Conservation (phyloP, 2,329 filamentous ascomycete genomes). For the Tolypocladium tropicale region DNA sequence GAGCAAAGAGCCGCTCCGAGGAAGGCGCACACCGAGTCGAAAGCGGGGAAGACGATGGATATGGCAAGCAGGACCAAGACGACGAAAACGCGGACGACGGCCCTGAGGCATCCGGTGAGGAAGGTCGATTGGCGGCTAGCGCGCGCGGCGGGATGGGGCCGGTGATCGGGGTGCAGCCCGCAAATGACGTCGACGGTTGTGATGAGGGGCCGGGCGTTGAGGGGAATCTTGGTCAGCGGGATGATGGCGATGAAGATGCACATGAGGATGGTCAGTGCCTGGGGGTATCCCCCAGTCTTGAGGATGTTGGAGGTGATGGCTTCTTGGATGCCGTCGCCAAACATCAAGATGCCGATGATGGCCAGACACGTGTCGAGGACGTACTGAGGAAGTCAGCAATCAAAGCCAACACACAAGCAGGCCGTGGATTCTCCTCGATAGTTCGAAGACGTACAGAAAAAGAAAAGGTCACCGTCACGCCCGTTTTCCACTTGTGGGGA, state of each 20-base stretch:
- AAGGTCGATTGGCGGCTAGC: conserved; percentile 28
- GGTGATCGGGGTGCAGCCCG: conserved; percentile 49
- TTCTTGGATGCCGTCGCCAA: conserved; percentile 77
- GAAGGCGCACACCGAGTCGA: conserved; percentile 85
- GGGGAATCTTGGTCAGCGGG: conserved; percentile 86
- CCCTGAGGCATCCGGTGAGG: conserved; percentile 37
- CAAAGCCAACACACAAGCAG: neutral
- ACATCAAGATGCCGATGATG: conserved; percentile 83
- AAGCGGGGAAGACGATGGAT: conserved; percentile 59
- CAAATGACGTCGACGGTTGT: conserved; percentile 73
- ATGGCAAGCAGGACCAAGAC: conserved; percentile 67
- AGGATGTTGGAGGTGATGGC: conserved; percentile 90
- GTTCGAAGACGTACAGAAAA: too few species aligned
- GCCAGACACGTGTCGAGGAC: conserved; percentile 74
- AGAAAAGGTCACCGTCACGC: conserved; percentile 69
- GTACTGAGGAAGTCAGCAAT: conserved; percentile 38
- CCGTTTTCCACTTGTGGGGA: conserved; percentile 68
- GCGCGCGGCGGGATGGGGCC: conserved; percentile 23
- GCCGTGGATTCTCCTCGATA: too few species aligned
- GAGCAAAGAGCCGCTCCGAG: conserved; percentile 88
- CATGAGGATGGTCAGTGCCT: conserved; percentile 63
- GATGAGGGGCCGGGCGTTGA: conserved; percentile 82
- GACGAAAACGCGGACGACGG: conserved; percentile 53
- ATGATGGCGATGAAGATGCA: conserved; percentile 86
- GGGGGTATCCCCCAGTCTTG: conserved; percentile 61